Evolutionary conservation across 768 basidiomycete genomes (phyloP), one percentile per base, ranked within the genome.

Genomic region (Exidia glandulosa): DNA sequence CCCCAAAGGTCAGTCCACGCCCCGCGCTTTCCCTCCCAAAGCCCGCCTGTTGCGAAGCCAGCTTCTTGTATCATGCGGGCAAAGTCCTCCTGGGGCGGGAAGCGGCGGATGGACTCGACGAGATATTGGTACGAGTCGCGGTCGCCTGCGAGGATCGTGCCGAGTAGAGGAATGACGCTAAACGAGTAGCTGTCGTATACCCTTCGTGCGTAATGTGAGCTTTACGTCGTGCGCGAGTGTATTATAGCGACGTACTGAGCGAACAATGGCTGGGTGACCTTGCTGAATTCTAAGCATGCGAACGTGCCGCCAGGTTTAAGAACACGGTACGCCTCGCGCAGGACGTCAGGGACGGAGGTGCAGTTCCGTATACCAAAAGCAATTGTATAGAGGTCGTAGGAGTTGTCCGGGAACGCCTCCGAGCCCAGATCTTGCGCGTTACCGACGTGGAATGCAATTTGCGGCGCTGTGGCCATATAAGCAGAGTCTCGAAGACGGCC

Each of bases 301-400:
- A 99, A 94, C 10, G 83, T 88, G 56, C 93, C 96, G 60, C 96
- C 96, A 0, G 96, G 96, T 71, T 94, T 97, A 33, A 99, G 81
- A 14, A 98, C 94, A 27, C 96, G 83, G 72, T 95, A 76, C 2
- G 96, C 96, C 70, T 97, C 93, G 60, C 79, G 79, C 50, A 99
- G 76, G 16, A 93, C 96, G 27, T 83, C 85, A 1, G 89, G 87
- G 60, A 97, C 83, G 55, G 90, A 90, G 19, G 96, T 99, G 75
- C 92, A 94, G 69, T 99, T 99, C 37, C 96, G 82, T 65, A 98
- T 98, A 29, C 96, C 95, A 66, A 99, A 99, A 0, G 96, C 93
- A 70, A 99, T 97, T 30, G 96, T 99, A 75, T 99, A 99, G 19
- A 97, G 76, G 74, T 99, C 94, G 64, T 94, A 92, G 19, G 90